Evolutionary conservation across 441 rosid genomes (phyloP), one percentile per base, ranked within the genome.

Genomic region (Brassica balearica): DNA sequence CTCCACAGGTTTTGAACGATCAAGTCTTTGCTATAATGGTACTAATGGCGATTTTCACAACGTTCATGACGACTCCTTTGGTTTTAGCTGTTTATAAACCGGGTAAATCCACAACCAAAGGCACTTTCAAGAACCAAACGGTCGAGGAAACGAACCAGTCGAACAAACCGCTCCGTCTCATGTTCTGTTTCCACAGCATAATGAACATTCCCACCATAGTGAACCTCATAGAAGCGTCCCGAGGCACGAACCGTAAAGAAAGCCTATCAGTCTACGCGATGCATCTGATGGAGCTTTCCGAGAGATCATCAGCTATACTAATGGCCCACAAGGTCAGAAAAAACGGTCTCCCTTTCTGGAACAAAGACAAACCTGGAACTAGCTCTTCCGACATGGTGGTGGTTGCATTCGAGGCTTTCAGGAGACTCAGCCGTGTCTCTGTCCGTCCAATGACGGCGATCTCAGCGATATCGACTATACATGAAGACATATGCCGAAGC

Each of bases 211-310:
- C 97, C 17, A 78, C 90, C 1, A 73, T 86, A 67, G 87, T 91
- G 56, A 92, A 91, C 68, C 92, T 92, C 76, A 85, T 91, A 2
- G 94, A 92, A 83, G 92, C 90, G 17, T 92, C 97, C 0, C 94
- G 96, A 0, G 96, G 94, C 32, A 86, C 82, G 0, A 89, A 83
- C 68, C 89, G 86, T 67, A 83, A 81, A 22, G 92, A 87, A 72
- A 87, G 78, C 23, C 82, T 92, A 1, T 83, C 86, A 2, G 92
- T 92, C 8, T 92, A 89, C 15, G 95, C 97, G 1, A 81, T 92
- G 87, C 97, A 92, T 77, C 91, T 92, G 6, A 86, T 89, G 91
- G 93, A 91, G 85, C 89, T 93, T 12, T 86, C 96, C 0, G 92
- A 87, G 77, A 83, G 87, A 65, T 55, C 90, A 22, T 88, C 92